Evolutionary conservation across 768 basidiomycete genomes (phyloP).

Genomic region (Leucosporidium yakuticum): DNA sequence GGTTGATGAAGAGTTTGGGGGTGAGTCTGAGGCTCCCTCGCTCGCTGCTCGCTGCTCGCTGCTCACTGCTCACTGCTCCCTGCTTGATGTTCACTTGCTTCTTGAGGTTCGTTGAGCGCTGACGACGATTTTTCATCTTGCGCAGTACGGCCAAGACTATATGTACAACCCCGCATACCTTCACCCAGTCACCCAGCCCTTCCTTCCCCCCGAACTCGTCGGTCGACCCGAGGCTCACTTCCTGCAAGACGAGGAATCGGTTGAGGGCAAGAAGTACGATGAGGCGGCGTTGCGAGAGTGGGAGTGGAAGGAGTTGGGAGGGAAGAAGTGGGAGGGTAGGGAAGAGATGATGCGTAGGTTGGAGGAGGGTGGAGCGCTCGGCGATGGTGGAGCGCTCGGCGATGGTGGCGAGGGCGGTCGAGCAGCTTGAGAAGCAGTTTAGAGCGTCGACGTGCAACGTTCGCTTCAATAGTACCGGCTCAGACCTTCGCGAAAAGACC

Average conservation of each 20-base stretch:
- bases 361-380: background rate
- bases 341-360: conserved; percentile 17
- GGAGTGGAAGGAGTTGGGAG: conserved; percentile 34
- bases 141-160: too few relatives aligned
- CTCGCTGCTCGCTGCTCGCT: background rate
- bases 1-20: conserved; percentile 61
- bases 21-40: conserved; percentile 47
- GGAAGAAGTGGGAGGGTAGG: conserved; percentile 23
- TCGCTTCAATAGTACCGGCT: too few relatives aligned
- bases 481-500: too few relatives aligned
- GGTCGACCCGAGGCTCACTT: conserved; percentile 3
- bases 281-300: conserved; percentile 59
- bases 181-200: conserved; percentile 63
- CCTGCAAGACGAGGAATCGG: conserved; percentile 3
- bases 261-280: conserved; percentile 42
- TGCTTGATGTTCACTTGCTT: background rate
- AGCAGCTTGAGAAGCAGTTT: too few relatives aligned
- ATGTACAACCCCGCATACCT: conserved; percentile 41
- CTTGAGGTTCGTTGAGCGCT: too few relatives aligned
- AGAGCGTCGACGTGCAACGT: too few relatives aligned
- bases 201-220: conserved; percentile 52
- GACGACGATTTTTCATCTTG: too few relatives aligned
- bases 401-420: too few relatives aligned
- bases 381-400: too few relatives aligned
- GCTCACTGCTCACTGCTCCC: too few relatives aligned